Percentiles rank a stretch among this genome's conserved stretches.
Evolutionary conservation across 805 yeast species (phyloP).

Genomic region (Candida xiaguanensis): DNA sequence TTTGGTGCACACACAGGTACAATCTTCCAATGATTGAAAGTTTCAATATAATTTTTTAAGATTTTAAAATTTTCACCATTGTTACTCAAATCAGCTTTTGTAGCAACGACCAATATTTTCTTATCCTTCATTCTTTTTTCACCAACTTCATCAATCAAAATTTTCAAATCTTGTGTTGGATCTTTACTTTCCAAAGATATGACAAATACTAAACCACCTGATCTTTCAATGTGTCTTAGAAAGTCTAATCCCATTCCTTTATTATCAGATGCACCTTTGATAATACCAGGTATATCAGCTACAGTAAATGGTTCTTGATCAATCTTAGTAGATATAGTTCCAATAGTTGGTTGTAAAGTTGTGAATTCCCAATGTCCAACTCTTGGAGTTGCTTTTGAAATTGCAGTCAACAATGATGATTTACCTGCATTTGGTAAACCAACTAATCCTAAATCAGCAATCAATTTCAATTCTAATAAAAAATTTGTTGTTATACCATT

Average conservation of each 20-base stretch:
- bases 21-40: slow-evolving; percentile 53
- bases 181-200: slow-evolving; percentile 65
- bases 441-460: slow-evolving; percentile 92
- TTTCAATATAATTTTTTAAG: slow-evolving; percentile 43
- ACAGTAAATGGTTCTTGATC: slow-evolving; percentile 77
- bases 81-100: slow-evolving; percentile 82
- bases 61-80: slow-evolving; percentile 44
- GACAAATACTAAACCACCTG: slow-evolving; percentile 86
- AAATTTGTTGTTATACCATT: slow-evolving; percentile 62
- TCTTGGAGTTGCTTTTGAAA: slow-evolving; percentile 83
- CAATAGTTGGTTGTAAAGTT: slow-evolving; percentile 86
- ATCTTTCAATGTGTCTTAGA: slow-evolving; percentile 86
- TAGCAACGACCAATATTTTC: slow-evolving; percentile 73
- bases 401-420: slow-evolving; percentile 80
- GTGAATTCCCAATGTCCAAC: slow-evolving; percentile 98
- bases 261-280: slow-evolving; percentile 79
- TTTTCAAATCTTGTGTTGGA: slow-evolving; percentile 63
- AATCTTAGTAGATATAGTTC: slow-evolving; percentile 70
- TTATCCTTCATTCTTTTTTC: slow-evolving; percentile 55
- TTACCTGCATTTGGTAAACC: slow-evolving; percentile 98
- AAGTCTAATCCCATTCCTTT: slow-evolving; percentile 94
- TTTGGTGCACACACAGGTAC: slow-evolving; percentile 83
- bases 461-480: slow-evolving; percentile 75
- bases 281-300: slow-evolving; percentile 96
- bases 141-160: slow-evolving; percentile 71